Percentiles rank a stretch among this genome's conserved stretches.
Evolutionary conservation across 2,329 filamentous ascomycete genomes (phyloP).

Genomic region (Cercospora sp.): DNA sequence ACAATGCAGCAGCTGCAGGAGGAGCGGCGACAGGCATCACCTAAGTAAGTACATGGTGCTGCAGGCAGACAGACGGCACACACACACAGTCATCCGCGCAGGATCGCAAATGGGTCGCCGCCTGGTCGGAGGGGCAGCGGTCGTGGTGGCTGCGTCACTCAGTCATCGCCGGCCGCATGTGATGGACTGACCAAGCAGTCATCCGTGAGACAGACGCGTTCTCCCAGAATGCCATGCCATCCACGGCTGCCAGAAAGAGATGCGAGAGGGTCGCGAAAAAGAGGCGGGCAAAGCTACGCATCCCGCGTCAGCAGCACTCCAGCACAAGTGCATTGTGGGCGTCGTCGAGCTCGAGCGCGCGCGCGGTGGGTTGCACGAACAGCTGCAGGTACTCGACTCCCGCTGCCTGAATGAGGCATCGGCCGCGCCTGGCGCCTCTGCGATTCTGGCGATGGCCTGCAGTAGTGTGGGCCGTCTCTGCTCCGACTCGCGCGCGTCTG

Average conservation of each 20-base stretch:
- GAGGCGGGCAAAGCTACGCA: constrained; percentile 11
- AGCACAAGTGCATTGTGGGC: background rate
- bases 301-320: constrained; percentile 4
- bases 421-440: constrained; percentile 4
- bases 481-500: background rate
- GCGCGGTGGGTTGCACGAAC: constrained; percentile 1
- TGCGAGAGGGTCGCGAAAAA: background rate
- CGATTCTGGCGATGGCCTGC: background rate
- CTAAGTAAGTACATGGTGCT: background rate
- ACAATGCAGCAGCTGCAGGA: background rate
- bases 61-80: background rate
- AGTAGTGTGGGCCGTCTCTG: background rate
- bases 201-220: constrained; percentile 12
- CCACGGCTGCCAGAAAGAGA: background rate
- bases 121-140: background rate
- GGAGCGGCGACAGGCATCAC: background rate
- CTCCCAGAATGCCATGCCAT: background rate
- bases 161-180: constrained; percentile 13
- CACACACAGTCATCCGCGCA: background rate
- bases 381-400: constrained; percentile 14
- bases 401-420: constrained; percentile 3
- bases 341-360: background rate
- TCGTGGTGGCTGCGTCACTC: constrained; percentile 17
- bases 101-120: background rate
- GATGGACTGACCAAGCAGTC: constrained; percentile 10